Percentiles rank a stretch among this genome's conserved stretches.
phyloP scores from a whole-genome alignment of 1,284 basidiomycete genomes.

The Meira miltonrushii region DNA sequence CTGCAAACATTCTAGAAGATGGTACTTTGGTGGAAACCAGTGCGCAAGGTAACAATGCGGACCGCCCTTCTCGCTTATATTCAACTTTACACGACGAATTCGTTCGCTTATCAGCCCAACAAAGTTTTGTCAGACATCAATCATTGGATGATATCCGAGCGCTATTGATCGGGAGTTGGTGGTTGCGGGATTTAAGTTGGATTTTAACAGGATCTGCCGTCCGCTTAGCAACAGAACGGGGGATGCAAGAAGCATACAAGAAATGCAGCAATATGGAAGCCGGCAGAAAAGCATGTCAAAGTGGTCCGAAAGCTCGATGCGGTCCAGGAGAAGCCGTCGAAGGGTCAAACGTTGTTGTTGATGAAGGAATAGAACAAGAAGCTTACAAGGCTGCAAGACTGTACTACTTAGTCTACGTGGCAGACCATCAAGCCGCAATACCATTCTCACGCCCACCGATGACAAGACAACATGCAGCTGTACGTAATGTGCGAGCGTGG shows the following conservation, averaged over 20 bases:
- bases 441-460: slow-evolving; percentile 16
- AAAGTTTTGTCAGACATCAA: slow-evolving; percentile 17
- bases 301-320: neutral
- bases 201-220: slow-evolving; percentile 17
- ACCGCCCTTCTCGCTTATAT: neutral
- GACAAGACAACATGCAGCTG: slow-evolving; percentile 17
- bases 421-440: slow-evolving; percentile 10
- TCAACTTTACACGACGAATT: slow-evolving; percentile 13
- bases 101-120: slow-evolving; percentile 12
- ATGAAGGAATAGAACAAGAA: neutral
- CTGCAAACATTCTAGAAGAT: neutral
- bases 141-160: slow-evolving; percentile 15
- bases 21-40: neutral
- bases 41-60: neutral
- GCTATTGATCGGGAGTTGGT: slow-evolving; percentile 15
- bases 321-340: neutral
- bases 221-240: slow-evolving; percentile 15
- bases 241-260: slow-evolving; percentile 15
- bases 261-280: neutral
- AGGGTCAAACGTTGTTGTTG: neutral
- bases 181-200: slow-evolving; percentile 17
- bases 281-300: neutral
- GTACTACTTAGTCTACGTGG: slow-evolving; percentile 1
- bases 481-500: slow-evolving; percentile 13
- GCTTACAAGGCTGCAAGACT: slow-evolving; percentile 17